Evolutionary conservation across 805 yeast genomes (phyloP).

Genomic region (Starmera dryadoides): DNA sequence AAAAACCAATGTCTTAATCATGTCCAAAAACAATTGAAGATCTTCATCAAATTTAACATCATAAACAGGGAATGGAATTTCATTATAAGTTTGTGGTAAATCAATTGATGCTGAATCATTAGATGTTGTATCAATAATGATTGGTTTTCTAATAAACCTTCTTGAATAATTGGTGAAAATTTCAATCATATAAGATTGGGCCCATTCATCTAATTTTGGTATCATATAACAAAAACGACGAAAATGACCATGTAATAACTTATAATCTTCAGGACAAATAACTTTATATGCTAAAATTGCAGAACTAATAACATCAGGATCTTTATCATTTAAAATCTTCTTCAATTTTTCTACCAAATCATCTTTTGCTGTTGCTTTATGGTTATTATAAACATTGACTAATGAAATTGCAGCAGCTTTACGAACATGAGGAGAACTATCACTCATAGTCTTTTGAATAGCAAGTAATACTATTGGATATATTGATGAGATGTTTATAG

Average conservation of each 20-base stretch:
- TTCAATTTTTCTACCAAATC: slow-evolving; percentile 46
- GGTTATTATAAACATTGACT: slow-evolving; percentile 42
- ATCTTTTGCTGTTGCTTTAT: slow-evolving; percentile 34
- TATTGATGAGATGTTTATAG: slow-evolving; percentile 76
- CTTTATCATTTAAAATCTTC: slow-evolving; percentile 56
- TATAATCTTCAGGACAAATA: slow-evolving; percentile 50
- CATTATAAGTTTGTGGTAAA: slow-evolving; percentile 37
- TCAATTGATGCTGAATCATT: slow-evolving; percentile 22
- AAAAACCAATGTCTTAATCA: slow-evolving; percentile 39
- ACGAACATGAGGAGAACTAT: slow-evolving; percentile 73
- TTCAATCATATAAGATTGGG: slow-evolving; percentile 54
- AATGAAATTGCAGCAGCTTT: slow-evolving; percentile 73
- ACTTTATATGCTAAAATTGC: slow-evolving; percentile 52
- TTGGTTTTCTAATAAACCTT: slow-evolving; percentile 50
- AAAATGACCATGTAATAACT: slow-evolving; percentile 64
- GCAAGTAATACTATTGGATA: slow-evolving; percentile 73
- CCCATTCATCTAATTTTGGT: slow-evolving; percentile 61
- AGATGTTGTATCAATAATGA: slow-evolving; percentile 26
- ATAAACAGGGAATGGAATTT: slow-evolving; percentile 30
- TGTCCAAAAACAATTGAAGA: slow-evolving; percentile 42
- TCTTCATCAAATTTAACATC: slow-evolving; percentile 48
- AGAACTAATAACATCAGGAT: slow-evolving; percentile 59
- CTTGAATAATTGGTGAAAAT: slow-evolving; percentile 62
- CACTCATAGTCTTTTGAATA: slow-evolving; percentile 59
- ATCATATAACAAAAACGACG: slow-evolving; percentile 46